A percentile compares a stretch with the other conserved stretches of the same genome.
Conservation (phyloP, 139 green algal species). For the Chloropicon primus region DNA sequence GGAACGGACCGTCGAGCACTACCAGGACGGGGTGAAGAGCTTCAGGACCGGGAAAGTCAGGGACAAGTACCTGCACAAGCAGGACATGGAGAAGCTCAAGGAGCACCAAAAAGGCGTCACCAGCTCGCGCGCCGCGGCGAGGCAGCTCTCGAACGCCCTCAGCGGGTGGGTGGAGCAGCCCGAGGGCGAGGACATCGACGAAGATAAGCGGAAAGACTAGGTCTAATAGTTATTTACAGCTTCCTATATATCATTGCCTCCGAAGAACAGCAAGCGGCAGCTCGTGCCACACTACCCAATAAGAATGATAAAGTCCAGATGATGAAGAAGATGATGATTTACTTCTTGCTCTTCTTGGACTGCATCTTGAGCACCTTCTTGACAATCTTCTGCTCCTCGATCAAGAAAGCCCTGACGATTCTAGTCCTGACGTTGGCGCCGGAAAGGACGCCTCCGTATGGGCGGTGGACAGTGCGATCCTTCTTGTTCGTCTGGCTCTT, state of each 20-base stretch:
- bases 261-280: no score
- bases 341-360: neutral
- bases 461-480: slow-evolving; percentile 86
- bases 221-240: neutral
- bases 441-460: slow-evolving; percentile 84
- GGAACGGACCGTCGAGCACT: neutral
- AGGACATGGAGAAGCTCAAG: neutral
- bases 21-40: neutral
- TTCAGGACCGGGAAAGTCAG: neutral
- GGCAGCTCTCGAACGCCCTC: neutral
- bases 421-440: slow-evolving; percentile 58
- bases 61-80: neutral
- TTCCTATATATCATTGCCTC: no score
- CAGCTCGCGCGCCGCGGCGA: neutral
- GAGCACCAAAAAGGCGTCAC: neutral
- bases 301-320: neutral
- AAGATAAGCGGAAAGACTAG: neutral
- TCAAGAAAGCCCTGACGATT: slow-evolving; percentile 91
- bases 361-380: slow-evolving; percentile 75
- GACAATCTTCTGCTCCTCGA: slow-evolving; percentile 99
- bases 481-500: slow-evolving; percentile 34
- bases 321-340: neutral
- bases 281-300: no score
- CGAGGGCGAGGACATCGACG: neutral
- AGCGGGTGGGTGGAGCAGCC: neutral